Percentiles rank a stretch among this genome's conserved stretches.
These are phyloP conservation scores for Sporisorium graminicola DNA, from an alignment of 1,284 basidiomycete genomes.

Conservation along the genomic window DNA sequence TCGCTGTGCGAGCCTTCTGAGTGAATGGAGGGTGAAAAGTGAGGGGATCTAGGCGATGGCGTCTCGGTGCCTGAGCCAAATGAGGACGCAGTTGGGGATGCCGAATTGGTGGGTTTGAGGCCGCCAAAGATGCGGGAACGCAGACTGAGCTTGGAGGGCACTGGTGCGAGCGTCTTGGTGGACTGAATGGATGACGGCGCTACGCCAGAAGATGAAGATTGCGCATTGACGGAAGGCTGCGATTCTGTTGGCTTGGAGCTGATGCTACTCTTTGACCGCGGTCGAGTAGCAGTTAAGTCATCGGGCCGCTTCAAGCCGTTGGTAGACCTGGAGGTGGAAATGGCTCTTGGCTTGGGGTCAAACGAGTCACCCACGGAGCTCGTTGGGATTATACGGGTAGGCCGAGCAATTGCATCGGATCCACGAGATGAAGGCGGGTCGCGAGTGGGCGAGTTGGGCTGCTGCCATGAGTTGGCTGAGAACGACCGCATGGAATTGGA, in stretches of 20 bases:
- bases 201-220: not conserved
- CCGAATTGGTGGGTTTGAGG: conserved; percentile 21
- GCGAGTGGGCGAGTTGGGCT: not conserved
- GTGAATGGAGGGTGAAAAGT: conserved; percentile 29
- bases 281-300: conserved; percentile 8
- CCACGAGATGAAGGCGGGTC: not conserved
- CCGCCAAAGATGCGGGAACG: conserved; percentile 43
- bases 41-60: conserved; percentile 28
- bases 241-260: conserved; percentile 6
- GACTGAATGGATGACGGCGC: not conserved
- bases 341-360: conserved; percentile 5
- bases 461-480: not conserved
- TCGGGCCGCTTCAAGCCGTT: conserved; percentile 12
- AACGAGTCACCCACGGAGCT: not conserved
- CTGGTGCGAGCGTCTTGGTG: conserved; percentile 2
- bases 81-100: conserved; percentile 20
- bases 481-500: conserved; percentile 2
- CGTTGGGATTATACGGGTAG: not conserved
- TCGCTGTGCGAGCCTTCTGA: conserved; percentile 40
- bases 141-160: conserved; percentile 36
- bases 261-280: conserved; percentile 33
- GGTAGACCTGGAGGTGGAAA: conserved; percentile 20
- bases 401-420: not conserved
- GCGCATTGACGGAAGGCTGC: not conserved
- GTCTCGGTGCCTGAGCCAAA: conserved; percentile 26